Evolutionary conservation across 176 grass and related monocot genomes (phyloP).

Genomic region (Typha latifolia): DNA sequence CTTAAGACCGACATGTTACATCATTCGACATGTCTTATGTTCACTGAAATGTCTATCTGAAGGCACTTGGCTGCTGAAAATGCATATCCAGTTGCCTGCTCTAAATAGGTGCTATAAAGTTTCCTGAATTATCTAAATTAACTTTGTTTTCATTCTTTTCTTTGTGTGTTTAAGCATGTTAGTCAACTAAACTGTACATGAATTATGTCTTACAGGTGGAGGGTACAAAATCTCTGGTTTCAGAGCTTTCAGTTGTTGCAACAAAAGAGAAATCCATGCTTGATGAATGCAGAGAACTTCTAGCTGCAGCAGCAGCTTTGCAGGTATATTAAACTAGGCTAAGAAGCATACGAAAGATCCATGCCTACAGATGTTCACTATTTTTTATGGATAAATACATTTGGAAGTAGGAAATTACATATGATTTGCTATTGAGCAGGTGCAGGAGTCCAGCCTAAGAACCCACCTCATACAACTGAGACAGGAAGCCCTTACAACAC

Average conservation of each 20-base stretch:
- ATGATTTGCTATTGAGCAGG: constrained; percentile 29
- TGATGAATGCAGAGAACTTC: constrained; percentile 73
- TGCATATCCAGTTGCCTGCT: no score
- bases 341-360: not conserved
- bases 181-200: not conserved
- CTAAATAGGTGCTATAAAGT: no score
- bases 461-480: constrained; percentile 68
- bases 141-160: no score
- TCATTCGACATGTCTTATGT: no score
- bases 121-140: no score
- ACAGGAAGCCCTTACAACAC: not conserved
- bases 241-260: constrained; percentile 48
- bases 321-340: constrained; percentile 36
- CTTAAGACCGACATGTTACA: no score
- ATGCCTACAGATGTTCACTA: not conserved
- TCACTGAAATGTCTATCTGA: no score
- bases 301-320: constrained; percentile 50
- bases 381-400: not conserved
- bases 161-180: no score
- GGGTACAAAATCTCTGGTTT: constrained; percentile 34
- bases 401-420: constrained; percentile 4
- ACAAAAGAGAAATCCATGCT: constrained; percentile 71
- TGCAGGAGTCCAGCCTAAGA: constrained; percentile 57
- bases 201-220: constrained; percentile 45
- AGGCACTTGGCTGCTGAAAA: no score